Conservation (phyloP, 139 green algal species). For the Closterium sp. region DNA sequence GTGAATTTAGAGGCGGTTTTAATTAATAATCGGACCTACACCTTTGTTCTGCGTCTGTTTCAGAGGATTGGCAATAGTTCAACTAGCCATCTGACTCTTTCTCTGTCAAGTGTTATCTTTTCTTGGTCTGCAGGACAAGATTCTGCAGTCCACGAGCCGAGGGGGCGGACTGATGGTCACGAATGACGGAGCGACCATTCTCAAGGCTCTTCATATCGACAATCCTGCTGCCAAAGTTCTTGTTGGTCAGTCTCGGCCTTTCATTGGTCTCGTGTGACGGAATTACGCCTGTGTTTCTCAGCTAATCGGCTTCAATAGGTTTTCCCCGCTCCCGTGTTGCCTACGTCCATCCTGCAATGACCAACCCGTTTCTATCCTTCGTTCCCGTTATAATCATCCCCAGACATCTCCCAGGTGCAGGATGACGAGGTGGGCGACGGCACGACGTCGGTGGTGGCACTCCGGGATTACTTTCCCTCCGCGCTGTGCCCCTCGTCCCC, state of each 20-base stretch:
- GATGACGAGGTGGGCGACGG: slow-evolving; percentile 98
- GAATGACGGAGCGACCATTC: slow-evolving; percentile 98
- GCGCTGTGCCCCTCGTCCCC: neutral
- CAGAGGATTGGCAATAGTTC: too few species aligned
- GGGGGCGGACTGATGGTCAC: slow-evolving; percentile 88
- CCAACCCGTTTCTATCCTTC: neutral
- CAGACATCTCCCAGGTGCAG: slow-evolving; percentile 70
- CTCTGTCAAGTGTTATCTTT: too few species aligned
- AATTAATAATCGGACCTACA: too few species aligned
- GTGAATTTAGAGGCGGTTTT: too few species aligned
- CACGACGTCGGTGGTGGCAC: slow-evolving; percentile 81
- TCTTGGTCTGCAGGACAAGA: slow-evolving; percentile 82
- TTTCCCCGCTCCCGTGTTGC: neutral
- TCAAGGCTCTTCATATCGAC: slow-evolving; percentile 95
- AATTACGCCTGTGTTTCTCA: neutral
- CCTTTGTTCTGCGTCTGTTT: too few species aligned
- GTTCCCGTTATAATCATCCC: neutral
- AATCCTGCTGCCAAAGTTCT: slow-evolving; percentile 91
- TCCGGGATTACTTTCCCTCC: neutral
- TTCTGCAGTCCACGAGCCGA: slow-evolving; percentile 88
- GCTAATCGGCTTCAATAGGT: neutral
- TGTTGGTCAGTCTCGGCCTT: slow-evolving; percentile 28
- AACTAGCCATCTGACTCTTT: too few species aligned
- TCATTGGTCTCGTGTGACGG: neutral
- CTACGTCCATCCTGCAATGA: neutral